These are phyloP conservation scores for Sicyos baderoa DNA, from an alignment of 306 rosid genomes.

Conservation along the genomic window DNA sequence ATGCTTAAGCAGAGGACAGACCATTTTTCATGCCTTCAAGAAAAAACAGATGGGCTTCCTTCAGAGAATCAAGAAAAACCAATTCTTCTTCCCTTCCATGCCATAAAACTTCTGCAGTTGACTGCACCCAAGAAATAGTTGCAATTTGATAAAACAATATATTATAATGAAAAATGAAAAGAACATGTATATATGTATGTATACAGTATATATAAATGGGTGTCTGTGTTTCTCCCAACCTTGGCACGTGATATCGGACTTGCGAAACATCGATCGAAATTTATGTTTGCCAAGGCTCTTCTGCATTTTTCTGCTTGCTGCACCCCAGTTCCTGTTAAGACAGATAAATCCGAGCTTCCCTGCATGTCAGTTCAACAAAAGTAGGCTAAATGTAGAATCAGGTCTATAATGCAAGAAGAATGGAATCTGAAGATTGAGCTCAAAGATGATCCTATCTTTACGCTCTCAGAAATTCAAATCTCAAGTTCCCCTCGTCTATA, in stretches of 20 bases:
- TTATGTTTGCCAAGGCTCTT: conserved; percentile 42
- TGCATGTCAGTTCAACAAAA: conserved; percentile 13
- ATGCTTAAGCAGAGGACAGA: conserved; percentile 26
- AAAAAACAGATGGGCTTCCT: conserved; percentile 55
- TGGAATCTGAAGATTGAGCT: not conserved
- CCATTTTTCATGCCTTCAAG: conserved; percentile 89
- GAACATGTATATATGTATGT: not conserved
- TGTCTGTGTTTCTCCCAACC: conserved; percentile 26
- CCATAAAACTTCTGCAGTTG: conserved; percentile 69
- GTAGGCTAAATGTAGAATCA: conserved; percentile 10
- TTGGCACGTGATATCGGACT: conserved; percentile 77
- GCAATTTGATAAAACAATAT: conserved; percentile 8
- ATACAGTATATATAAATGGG: no score
- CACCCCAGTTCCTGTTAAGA: conserved; percentile 53
- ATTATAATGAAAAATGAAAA: not conserved
- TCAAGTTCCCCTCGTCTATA: not conserved
- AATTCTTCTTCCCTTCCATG: conserved; percentile 51
- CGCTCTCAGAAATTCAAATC: not conserved
- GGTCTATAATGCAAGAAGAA: not conserved
- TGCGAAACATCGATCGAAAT: conserved; percentile 57
- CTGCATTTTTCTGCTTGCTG: conserved; percentile 60
- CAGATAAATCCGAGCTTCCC: conserved; percentile 64
- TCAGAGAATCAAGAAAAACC: conserved; percentile 53
- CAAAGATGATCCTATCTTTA: not conserved
- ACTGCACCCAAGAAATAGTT: conserved; percentile 39